A percentile compares a stretch with the other conserved stretches of the same genome.
Evolutionary conservation across 106 monocot species (phyloP).

Genomic region (Agapanthus africanus): DNA sequence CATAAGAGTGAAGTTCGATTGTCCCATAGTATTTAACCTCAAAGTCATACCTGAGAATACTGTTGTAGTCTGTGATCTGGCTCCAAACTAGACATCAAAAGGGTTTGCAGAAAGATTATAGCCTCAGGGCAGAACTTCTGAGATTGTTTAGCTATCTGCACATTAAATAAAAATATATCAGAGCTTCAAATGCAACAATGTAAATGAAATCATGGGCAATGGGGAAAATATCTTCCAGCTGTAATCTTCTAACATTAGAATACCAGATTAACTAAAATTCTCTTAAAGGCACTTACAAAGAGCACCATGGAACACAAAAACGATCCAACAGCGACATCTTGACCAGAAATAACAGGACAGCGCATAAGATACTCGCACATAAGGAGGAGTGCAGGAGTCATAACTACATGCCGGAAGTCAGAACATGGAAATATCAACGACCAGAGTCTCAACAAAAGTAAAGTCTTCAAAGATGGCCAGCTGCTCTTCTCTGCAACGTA

Average conservation of each 20-base stretch:
- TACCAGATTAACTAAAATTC: not conserved
- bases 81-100: conserved; percentile 49
- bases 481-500: conserved; percentile 60
- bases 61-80: conserved; percentile 19
- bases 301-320: conserved; percentile 87
- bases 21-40: too few relatives aligned
- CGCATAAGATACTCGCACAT: conserved; percentile 96
- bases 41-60: conserved; percentile 38
- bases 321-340: conserved; percentile 76
- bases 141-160: conserved; percentile 72
- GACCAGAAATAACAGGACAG: conserved; percentile 62
- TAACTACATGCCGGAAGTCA: conserved; percentile 92
- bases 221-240: not conserved
- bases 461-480: conserved; percentile 89
- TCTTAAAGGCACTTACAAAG: conserved; percentile 42
- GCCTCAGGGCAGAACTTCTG: conserved; percentile 79
- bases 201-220: not conserved
- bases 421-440: conserved; percentile 87
- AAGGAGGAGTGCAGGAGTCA: conserved; percentile 77
- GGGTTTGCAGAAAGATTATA: conserved; percentile 54
- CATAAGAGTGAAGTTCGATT: not conserved
- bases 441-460: conserved; percentile 80
- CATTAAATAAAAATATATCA: conserved; percentile 1
- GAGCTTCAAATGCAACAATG: not conserved
- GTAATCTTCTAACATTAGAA: not conserved